These are phyloP conservation scores for Solanum bulbocastanum DNA, from an alignment of 257 asterid species.

Conservation along the genomic window DNA sequence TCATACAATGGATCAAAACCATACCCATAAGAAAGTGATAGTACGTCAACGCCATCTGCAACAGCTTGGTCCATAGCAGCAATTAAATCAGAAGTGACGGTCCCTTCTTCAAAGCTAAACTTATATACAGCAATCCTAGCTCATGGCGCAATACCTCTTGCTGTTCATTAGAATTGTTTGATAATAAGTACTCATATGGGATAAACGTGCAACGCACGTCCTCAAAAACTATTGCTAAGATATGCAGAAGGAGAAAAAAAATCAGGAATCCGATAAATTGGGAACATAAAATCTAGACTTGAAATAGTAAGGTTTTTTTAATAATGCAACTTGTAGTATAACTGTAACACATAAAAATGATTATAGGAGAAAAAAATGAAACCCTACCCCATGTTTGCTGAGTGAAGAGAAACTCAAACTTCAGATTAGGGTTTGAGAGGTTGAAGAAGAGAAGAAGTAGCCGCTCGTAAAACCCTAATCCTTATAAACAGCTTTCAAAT, in stretches of 20 bases:
- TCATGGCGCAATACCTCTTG: conserved; percentile 1
- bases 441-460: background rate
- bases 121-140: conserved; percentile 6
- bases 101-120: background rate
- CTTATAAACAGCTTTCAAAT: background rate
- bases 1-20: background rate
- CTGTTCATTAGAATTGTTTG: too few relatives aligned
- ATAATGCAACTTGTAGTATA: too few relatives aligned
- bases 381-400: background rate
- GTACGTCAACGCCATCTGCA: conserved; percentile 25
- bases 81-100: conserved; percentile 1
- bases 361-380: background rate
- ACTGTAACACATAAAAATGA: background rate
- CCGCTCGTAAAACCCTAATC: background rate
- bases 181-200: too few relatives aligned
- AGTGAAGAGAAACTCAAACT: background rate
- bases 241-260: background rate
- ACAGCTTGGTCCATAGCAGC: conserved; percentile 28
- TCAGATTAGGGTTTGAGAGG: background rate
- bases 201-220: too few relatives aligned
- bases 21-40: conserved; percentile 6
- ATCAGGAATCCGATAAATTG: background rate
- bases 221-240: too few relatives aligned
- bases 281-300: background rate
- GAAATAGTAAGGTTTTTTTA: background rate